Evolutionary conservation across 2,329 filamentous ascomycete species (phyloP).

Genomic region (Chrysoporthe puriensis): DNA sequence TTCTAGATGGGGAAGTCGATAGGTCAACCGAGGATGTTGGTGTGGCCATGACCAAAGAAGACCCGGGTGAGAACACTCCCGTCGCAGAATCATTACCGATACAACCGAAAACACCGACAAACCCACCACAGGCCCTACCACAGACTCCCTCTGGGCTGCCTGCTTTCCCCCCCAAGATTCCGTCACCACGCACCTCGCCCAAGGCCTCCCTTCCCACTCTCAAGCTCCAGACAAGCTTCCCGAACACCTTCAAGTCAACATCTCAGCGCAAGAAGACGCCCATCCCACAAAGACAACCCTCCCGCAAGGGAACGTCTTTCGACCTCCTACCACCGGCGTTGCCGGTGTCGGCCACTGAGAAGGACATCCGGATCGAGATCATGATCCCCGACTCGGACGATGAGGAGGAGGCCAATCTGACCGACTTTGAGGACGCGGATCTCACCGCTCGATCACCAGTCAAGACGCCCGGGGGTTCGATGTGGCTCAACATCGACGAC

Average conservation of each 20-base stretch:
- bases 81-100: neutral
- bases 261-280: conserved; percentile 20
- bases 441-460: conserved; percentile 44
- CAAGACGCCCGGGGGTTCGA: conserved; percentile 32
- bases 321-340: neutral
- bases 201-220: conserved; percentile 25
- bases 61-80: conserved; percentile 6
- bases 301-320: conserved; percentile 1
- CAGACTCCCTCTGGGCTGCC: neutral
- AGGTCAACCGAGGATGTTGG: neutral
- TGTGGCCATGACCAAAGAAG: neutral
- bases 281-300: conserved; percentile 13
- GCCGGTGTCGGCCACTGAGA: conserved; percentile 13
- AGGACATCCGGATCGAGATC: conserved; percentile 33
- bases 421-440: conserved; percentile 41
- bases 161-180: neutral
- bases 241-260: conserved; percentile 24
- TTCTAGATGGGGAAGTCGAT: neutral
- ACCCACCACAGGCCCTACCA: neutral
- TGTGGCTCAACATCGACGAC: conserved; percentile 45
- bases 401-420: conserved; percentile 33
- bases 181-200: conserved; percentile 9
- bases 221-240: conserved; percentile 38
- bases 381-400: conserved; percentile 30
- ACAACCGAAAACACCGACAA: neutral